These are phyloP conservation scores for Vigna trinervia DNA, from an alignment of 306 rosid species.

Conservation along the genomic window DNA sequence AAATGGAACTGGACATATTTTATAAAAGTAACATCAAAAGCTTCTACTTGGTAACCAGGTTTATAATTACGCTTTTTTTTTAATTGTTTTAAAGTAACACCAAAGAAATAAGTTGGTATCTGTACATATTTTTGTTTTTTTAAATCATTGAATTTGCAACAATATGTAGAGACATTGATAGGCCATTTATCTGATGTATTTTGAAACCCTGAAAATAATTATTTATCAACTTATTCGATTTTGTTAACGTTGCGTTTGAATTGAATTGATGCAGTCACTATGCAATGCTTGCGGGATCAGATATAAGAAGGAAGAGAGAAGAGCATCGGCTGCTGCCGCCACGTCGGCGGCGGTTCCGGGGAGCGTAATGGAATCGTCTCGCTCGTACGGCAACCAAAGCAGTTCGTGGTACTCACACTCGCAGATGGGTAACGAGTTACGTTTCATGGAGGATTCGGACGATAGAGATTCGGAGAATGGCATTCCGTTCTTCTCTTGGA, in stretches of 20 bases:
- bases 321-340: conserved; percentile 68
- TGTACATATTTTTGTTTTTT: background rate
- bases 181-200: background rate
- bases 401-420: conserved; percentile 59
- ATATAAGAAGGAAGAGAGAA: conserved; percentile 90
- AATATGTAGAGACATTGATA: background rate
- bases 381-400: conserved; percentile 43
- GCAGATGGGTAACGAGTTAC: conserved; percentile 62
- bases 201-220: too few species aligned
- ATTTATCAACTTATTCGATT: background rate
- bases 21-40: background rate
- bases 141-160: background rate
- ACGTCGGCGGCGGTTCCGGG: conserved; percentile 39
- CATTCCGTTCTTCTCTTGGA: conserved; percentile 86
- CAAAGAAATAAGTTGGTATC: background rate
- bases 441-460: conserved; percentile 58
- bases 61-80: background rate
- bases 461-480: conserved; percentile 55
- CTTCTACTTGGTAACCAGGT: background rate
- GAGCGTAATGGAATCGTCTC: conserved; percentile 47
- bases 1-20: background rate
- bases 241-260: background rate
- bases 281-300: conserved; percentile 99
- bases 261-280: conserved; percentile 66
- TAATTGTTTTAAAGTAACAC: too few species aligned